Evolutionary conservation across 805 yeast species (phyloP), one percentile per base, ranked within the genome.

Genomic region (Maudiozyma saulgeensis): DNA sequence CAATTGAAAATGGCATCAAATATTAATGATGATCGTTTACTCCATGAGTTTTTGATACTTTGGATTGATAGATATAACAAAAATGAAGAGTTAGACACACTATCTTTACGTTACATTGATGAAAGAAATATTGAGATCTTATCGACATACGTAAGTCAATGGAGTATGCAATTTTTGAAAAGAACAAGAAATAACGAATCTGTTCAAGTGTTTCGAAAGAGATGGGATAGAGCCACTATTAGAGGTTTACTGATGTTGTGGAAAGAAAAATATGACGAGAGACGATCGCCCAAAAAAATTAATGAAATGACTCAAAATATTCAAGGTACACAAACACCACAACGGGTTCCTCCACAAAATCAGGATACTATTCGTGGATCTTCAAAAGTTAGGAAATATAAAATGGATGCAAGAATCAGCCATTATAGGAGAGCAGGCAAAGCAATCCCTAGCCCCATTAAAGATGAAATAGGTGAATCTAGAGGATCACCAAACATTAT

Each of bases 211-310:
- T 69, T 70, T 51, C 56, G 63, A 41, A 55, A 52, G n/a, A 57
- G 75, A 46, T 71, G 74, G 74, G 59, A 64, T 48, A 60, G 74
- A 43, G 74, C 74, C 1, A 65, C 58, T 25, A 49, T 68, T 25
- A 54, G 74, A 46, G 74, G 71, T 0, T 47, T 70, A 5, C 41
- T 71, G 19, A 39, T 56, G 6, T 48, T 71, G 18, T 71, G 75
- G 75, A 65, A 57, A 42, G 60, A 56, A 25, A 49, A 57, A 41
- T 41, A 45, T 4, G 26, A 48, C n/a, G 28, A 31, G 8, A 48
- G 37, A 9, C 42, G 15, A 35, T 41, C 15, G 49, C 41, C 16
- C 35, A 51, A 49, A 19, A n/a, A 52, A 12, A 48, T 54, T n/a
- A n/a, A n/a, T 35, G 18, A 15, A 19, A 43, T n/a, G 6, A 6